Evolutionary conservation across 768 basidiomycete genomes (phyloP).

Genomic region (Boletus subcaerulescens): DNA sequence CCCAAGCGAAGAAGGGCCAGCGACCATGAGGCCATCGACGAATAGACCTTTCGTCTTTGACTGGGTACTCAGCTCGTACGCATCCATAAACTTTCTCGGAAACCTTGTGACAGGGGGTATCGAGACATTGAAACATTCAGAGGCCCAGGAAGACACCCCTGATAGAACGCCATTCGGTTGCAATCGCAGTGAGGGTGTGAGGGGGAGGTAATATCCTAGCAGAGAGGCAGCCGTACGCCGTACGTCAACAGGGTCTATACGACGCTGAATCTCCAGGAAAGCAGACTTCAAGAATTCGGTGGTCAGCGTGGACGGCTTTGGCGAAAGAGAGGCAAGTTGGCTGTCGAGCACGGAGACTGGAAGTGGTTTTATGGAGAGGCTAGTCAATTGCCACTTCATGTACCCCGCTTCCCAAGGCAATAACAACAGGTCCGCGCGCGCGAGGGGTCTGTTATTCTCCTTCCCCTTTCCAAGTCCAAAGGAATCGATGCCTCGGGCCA

Average conservation of each 20-base stretch:
- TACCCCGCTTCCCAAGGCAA: conserved; percentile 78
- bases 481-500: conserved; percentile 63
- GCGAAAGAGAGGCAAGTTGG: conserved; percentile 11
- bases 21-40: conserved; percentile 19
- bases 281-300: conserved; percentile 26
- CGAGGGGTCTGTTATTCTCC: conserved; percentile 27
- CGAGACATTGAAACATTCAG: conserved; percentile 20
- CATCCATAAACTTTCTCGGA: conserved; percentile 23
- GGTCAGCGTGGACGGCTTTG: conserved; percentile 8
- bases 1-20: conserved; percentile 14
- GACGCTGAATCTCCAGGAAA: conserved; percentile 31
- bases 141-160: conserved; percentile 61
- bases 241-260: conserved; percentile 49
- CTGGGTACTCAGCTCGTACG: conserved; percentile 14
- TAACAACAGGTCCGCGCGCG: conserved; percentile 69
- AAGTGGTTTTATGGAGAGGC: conserved; percentile 67
- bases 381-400: conserved; percentile 55
- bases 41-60: conserved; percentile 21
- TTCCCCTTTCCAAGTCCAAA: conserved; percentile 32
- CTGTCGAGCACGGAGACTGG: conserved; percentile 24
- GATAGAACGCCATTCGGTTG: conserved; percentile 44
- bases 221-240: conserved; percentile 61
- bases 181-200: conserved; percentile 46
- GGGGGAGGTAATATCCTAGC: conserved; percentile 69
- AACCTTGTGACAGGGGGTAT: conserved; percentile 17